phyloP scores from a whole-genome alignment of 768 basidiomycete species.

The Kwoniella europaea region DNA sequence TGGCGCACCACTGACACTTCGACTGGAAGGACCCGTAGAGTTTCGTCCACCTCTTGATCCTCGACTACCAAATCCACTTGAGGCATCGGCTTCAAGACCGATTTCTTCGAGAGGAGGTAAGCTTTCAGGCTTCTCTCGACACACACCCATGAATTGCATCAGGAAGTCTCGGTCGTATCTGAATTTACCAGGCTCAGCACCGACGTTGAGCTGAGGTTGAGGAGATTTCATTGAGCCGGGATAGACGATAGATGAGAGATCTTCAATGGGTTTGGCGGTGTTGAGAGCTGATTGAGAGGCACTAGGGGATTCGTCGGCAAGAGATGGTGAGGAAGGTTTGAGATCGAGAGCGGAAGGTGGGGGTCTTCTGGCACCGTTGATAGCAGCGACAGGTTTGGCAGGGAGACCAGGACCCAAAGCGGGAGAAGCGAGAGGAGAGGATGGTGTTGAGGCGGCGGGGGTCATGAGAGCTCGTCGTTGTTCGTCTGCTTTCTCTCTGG shows the following conservation, averaged over 20 bases:
- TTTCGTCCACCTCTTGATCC: constrained; percentile 64
- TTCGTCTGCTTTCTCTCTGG: constrained; percentile 36
- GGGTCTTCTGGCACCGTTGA: constrained; percentile 25
- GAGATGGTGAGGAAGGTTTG: constrained; percentile 35
- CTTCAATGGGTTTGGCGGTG: constrained; percentile 82
- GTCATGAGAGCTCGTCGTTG: constrained; percentile 35
- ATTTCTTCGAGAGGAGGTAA: constrained; percentile 88
- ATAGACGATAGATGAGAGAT: constrained; percentile 76
- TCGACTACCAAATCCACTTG: constrained; percentile 60
- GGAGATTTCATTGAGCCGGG: constrained; percentile 84
- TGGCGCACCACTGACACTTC: constrained; percentile 60
- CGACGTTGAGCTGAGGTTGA: constrained; percentile 78
- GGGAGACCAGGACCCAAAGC: constrained; percentile 48
- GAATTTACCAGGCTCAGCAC: constrained; percentile 86
- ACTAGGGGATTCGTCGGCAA: constrained; percentile 39
- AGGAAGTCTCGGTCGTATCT: constrained; percentile 98
- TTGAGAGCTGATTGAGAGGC: constrained; percentile 62
- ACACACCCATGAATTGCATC: constrained; percentile 91
- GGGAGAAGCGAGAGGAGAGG: constrained; percentile 50
- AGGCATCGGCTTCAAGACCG: constrained; percentile 79
- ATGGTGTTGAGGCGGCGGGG: constrained; percentile 35
- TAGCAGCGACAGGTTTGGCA: constrained; percentile 47
- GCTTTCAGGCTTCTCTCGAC: constrained; percentile 90
- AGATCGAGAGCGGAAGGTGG: constrained; percentile 46
- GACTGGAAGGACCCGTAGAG: constrained; percentile 31